Conservation (phyloP, 23 red algal genomes). For the Gracilaria vermiculophylla region DNA sequence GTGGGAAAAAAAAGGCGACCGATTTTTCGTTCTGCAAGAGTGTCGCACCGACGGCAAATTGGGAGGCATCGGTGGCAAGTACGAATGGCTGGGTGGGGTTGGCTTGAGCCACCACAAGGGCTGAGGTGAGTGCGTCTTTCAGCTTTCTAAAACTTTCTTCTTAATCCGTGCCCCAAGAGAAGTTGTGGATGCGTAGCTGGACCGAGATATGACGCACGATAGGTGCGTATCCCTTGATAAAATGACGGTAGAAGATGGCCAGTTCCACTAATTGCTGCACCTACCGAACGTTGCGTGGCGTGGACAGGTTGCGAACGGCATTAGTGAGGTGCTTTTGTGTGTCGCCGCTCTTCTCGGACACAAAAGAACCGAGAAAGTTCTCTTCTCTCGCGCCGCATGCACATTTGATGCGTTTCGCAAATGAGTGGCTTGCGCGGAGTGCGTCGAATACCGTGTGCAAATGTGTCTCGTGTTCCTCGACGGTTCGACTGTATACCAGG, state of each 20-base stretch:
- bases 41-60: no score
- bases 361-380: constrained; percentile 4
- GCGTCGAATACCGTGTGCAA: neutral
- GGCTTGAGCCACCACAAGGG: no score
- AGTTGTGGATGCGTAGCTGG: no score
- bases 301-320: neutral
- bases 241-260: constrained; percentile 28
- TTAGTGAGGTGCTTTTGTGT: neutral
- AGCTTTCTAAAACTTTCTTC: no score
- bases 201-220: no score
- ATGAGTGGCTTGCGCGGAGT: neutral
- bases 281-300: neutral
- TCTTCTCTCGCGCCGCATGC: neutral
- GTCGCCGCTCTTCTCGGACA: neutral
- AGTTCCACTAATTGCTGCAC: constrained; percentile 15
- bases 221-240: constrained; percentile 12
- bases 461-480: neutral
- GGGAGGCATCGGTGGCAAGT: no score
- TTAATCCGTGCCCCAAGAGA: no score
- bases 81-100: no score
- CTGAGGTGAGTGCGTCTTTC: no score
- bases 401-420: neutral
- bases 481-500: neutral
- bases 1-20: no score
- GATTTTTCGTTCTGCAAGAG: no score